Base-by-base conservation (phyloP, 345 rosid species). In the Acer saccharum region DNA sequence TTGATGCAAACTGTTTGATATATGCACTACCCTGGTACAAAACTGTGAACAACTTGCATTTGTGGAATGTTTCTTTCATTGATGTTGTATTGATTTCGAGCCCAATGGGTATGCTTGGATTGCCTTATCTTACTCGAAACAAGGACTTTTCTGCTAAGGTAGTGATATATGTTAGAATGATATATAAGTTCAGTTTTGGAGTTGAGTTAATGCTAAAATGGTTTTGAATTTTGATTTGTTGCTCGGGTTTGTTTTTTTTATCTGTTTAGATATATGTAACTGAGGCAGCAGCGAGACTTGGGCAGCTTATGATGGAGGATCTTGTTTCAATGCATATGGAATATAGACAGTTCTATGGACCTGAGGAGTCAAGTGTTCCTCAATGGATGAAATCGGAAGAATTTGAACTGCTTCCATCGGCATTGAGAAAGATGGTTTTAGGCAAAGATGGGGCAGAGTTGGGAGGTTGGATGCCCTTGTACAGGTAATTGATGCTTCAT, bases 231-330 rank as follows among this genome's bases (percentile, higher is more conserved):
- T 77, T 79, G 21, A 25, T 81, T 57, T 81, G 46, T 77, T 83
- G 71, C 39, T 0, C 39, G 76, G 76, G 57, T 65, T 74, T 82
- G 72, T 67, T 66, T 63, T 58, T 76, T 50, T 72, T 50, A 54
- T 35, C 54, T 81, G 71, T 20, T 76, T 73, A 93, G 97, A 84
- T 92, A 80, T 95, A 91, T 79, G 90, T 81, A 73, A 93, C 93
- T 5, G 94, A 95, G 81, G 95, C 90, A 64, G 86, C 99, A 20
- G 88, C 87, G 0, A 91, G 84, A 82, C 85, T 93, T 55, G 97
- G 94, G 52, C 89, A 89, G 84, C 90, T 93, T 80, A 81, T 89
- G 90, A 95, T 95, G 98, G 93, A 92, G 84, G 95, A 90, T 82
- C 96, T 95, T 79, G 87, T 92, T 76, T 86, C 90, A 20, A 86